phyloP scores from a whole-genome alignment of 805 yeast genomes.

The Lachancea dasiensis region DNA sequence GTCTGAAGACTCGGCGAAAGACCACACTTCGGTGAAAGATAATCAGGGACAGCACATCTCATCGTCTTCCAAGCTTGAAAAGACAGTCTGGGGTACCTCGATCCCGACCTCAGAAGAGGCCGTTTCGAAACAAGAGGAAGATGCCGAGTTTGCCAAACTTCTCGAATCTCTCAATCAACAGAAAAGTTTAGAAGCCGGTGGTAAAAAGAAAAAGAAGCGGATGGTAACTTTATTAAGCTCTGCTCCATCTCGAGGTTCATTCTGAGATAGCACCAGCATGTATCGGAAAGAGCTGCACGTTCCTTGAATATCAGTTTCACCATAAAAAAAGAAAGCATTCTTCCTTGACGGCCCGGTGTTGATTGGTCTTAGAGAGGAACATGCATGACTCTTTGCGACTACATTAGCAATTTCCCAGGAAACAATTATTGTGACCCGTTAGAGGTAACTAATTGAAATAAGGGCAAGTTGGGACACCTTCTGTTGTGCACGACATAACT shows the following conservation, averaged over 20 bases:
- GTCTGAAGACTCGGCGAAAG: neutral
- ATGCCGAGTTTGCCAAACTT: slow-evolving; percentile 44
- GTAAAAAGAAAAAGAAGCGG: slow-evolving; percentile 47
- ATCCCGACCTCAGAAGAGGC: slow-evolving; percentile 29
- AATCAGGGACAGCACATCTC: neutral
- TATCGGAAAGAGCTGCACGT: neutral
- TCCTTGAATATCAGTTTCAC: neutral
- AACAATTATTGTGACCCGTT: no score
- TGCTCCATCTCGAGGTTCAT: slow-evolving; percentile 4
- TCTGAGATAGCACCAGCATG: neutral
- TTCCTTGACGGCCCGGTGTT: no score
- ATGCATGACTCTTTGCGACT: no score
- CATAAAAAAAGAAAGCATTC: no score
- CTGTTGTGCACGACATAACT: no score
- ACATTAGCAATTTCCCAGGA: no score
- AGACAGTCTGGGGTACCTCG: slow-evolving; percentile 75
- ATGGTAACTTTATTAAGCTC: slow-evolving; percentile 10
- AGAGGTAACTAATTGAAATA: no score
- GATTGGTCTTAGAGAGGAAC: no score
- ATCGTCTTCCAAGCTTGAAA: slow-evolving; percentile 31
- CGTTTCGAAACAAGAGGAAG: slow-evolving; percentile 32
- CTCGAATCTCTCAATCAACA: slow-evolving; percentile 47
- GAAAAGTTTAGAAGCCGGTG: slow-evolving; percentile 30
- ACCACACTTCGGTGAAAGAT: slow-evolving; percentile 8
- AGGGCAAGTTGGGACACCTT: no score